Evolutionary conservation across 257 asterid genomes (phyloP), one percentile per base, ranked within the genome.

Genomic region (Salvia rosmarinus): DNA sequence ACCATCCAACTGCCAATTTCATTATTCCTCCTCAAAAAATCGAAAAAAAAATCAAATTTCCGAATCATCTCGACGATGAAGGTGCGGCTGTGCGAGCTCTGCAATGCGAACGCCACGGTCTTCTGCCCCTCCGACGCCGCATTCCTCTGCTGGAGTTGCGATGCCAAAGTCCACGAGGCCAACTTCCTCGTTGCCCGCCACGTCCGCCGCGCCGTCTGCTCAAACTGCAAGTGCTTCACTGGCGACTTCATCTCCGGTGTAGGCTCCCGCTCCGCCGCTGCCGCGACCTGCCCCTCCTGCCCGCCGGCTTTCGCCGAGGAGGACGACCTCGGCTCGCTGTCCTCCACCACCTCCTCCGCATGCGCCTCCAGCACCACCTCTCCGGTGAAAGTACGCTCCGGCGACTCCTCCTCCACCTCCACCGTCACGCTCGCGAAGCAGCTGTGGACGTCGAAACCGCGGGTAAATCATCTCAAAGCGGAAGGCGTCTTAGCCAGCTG

Each of bases 181-280:
- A 89, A 89, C 51, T 82, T 85, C 79, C 90, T 89, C 71, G 93
- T 85, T 0, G 87, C 93, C 16, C 87, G 96, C 64, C 96, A 89
- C 25, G 13, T 85, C 44, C 89, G 96, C 55, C 72, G 46, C 3
- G 8, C 74, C 2, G n/a, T 88, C 11, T 85, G 88, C 78, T 43
- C 80, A 6, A 23, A 16, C 10, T 79, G 88, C 65, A 39, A 32
- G 0, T 25, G n/a, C 3, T n/a, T 78, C 25, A 72, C 85, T 50
- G 82, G 62, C 39, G 28, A 60, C 6, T 52, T 9, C 4, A 6
- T 70, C 62, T 44, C 44, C 71, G 80, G 64, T 39, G 28, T 20
- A 59, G 76, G 35, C 12, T 70, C 25, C 1, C 66, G 5, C 7
- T 68, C 55, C 12, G 23, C 28, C 1, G 37, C 40, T 3, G 42